A percentile compares a stretch with the other conserved stretches of the same genome.
Conservation (phyloP, 306 rosid species). For the Inga oerstediana region DNA sequence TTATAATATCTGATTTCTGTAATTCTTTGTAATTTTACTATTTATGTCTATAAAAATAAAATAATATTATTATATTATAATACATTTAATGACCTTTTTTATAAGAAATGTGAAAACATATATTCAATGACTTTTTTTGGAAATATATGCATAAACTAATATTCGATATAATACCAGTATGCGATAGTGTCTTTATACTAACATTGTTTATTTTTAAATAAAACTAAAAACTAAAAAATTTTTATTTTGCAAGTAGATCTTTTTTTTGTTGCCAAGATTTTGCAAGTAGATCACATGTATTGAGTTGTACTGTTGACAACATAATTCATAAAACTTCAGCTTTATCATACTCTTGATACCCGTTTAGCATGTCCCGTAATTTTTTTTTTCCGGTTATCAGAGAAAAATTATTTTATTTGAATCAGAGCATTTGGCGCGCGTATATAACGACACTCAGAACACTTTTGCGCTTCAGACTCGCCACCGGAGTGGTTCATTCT, state of each 20-base stretch:
- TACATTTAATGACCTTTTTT: not conserved
- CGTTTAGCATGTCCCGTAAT: not conserved
- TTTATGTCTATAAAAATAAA: not conserved
- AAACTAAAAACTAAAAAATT: not conserved
- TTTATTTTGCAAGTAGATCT: not conserved
- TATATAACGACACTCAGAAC: not conserved
- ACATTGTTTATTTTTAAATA: not conserved
- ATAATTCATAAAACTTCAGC: not conserved
- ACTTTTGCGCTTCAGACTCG: not conserved
- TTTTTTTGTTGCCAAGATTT: not conserved
- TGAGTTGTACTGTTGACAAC: not conserved
- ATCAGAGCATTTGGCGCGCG: slow-evolving; percentile 14
- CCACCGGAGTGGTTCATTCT: not conserved
- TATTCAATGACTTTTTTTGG: not conserved
- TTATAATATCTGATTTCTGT: not conserved
- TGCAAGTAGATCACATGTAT: not conserved
- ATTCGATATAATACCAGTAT: no score
- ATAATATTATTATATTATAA: not conserved
- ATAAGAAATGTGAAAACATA: no score
- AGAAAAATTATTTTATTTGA: not conserved
- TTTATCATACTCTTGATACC: not conserved
- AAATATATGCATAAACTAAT: not conserved
- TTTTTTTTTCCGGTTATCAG: not conserved
- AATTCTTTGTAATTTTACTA: not conserved
- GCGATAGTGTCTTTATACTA: not conserved